These are phyloP conservation scores for Tuber magnatum DNA, from an alignment of 495 filamentous ascomycete species.

Conservation along the genomic window DNA sequence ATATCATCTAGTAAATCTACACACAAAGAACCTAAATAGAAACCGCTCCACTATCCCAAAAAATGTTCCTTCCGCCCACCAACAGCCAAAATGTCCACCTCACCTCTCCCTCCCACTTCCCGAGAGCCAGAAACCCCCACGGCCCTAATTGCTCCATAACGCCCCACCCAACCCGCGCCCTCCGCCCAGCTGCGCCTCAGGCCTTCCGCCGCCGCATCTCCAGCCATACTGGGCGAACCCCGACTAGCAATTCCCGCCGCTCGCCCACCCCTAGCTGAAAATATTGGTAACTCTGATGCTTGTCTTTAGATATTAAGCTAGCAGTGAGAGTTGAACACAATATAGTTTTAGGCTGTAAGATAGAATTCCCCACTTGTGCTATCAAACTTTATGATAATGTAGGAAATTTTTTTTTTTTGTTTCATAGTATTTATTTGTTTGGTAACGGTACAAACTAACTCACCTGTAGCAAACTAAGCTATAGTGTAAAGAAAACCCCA, in stretches of 20 bases:
- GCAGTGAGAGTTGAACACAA: too few relatives aligned
- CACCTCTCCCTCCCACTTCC: background rate
- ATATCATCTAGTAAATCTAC: background rate
- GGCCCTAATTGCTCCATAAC: conserved; percentile 42
- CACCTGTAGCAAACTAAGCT: too few relatives aligned
- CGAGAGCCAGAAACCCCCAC: background rate
- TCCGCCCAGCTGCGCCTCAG: conserved; percentile 39
- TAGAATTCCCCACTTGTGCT: too few relatives aligned
- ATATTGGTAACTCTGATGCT: too few relatives aligned
- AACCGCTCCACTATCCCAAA: background rate
- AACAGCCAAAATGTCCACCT: background rate
- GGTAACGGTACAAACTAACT: too few relatives aligned
- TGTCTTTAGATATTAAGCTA: too few relatives aligned
- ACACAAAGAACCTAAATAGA: background rate
- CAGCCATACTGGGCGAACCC: conserved; percentile 47
- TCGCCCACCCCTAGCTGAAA: too few relatives aligned
- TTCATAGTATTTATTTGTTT: too few relatives aligned
- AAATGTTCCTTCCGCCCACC: background rate
- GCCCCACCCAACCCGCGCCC: conserved; percentile 57
- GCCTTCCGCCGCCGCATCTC: conserved; percentile 46
- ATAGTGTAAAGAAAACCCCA: too few relatives aligned
- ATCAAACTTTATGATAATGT: too few relatives aligned
- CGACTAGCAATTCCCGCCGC: background rate
- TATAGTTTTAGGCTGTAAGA: too few relatives aligned
- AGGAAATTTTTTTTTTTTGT: too few relatives aligned